A percentile compares a stretch with the other conserved stretches of the same genome.
Conservation (phyloP, 2,329 filamentous ascomycete genomes). For the Coniochaeta sp. region DNA sequence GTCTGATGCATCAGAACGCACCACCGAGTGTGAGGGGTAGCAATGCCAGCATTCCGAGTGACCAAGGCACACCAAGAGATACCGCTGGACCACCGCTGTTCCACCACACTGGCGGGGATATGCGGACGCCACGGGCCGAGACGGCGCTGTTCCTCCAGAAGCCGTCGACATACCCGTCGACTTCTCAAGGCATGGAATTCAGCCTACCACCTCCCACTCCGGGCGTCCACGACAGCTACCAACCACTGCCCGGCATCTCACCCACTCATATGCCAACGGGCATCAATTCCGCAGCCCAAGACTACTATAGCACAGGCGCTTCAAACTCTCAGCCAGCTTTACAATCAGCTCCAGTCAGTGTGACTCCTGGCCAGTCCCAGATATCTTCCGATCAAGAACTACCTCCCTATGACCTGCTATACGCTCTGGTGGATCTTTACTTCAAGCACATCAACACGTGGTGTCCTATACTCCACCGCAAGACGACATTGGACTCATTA, state of each 20-base stretch:
- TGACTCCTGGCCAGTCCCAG: conserved; percentile 39
- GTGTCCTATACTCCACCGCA: conserved; percentile 85
- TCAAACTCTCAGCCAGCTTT: conserved; percentile 27
- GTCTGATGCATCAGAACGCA: conserved; percentile 15
- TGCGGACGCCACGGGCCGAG: conserved; percentile 48
- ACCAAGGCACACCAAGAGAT: conserved; percentile 49
- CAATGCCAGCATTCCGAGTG: conserved; percentile 43
- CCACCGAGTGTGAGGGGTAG: conserved; percentile 39
- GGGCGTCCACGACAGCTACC: conserved; percentile 41
- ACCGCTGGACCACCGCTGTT: conserved; percentile 31
- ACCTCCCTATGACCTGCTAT: conserved; percentile 67
- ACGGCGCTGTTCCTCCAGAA: conserved; percentile 56
- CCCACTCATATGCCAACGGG: conserved; percentile 23
- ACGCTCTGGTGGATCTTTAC: conserved; percentile 66
- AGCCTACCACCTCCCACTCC: conserved; percentile 37
- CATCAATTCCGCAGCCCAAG: conserved; percentile 35
- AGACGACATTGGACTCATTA: conserved; percentile 71
- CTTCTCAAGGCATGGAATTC: conserved; percentile 42
- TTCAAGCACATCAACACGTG: conserved; percentile 76
- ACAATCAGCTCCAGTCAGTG: conserved; percentile 50
- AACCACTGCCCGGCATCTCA: conserved; percentile 30
- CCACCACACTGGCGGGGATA: conserved; percentile 33
- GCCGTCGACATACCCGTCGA: conserved; percentile 38
- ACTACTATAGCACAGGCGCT: conserved; percentile 35
- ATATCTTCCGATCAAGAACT: conserved; percentile 55